phyloP scores from a whole-genome alignment of 306 rosid genomes.

The Rosa multiflora region DNA sequence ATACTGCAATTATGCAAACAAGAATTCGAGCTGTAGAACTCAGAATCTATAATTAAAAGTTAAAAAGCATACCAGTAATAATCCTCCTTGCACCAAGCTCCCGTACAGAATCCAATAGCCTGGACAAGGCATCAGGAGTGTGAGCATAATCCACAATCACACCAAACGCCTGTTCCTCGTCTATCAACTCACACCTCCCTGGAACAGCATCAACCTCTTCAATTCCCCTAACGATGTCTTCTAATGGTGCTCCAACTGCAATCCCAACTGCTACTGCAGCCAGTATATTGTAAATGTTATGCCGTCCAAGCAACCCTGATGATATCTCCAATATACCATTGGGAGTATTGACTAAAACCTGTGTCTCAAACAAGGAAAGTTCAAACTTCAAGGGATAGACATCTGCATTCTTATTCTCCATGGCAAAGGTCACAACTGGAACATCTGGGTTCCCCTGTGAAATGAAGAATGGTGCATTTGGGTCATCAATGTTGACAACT shows the following conservation, averaged over 20 bases:
- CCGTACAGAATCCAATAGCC: constrained; percentile 85
- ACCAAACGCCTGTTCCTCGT: constrained; percentile 95
- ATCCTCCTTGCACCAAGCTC: constrained; percentile 91
- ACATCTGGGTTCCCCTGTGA: constrained; percentile 73
- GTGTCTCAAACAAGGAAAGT: constrained; percentile 92
- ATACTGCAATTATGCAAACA: background rate
- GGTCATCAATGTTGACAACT: constrained; percentile 86
- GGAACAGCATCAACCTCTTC: constrained; percentile 99
- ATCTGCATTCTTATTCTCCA: constrained; percentile 86
- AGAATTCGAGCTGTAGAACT: background rate
- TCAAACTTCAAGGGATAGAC: constrained; percentile 85
- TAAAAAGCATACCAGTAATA: constrained; percentile 70
- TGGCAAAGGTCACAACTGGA: constrained; percentile 77
- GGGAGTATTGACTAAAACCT: constrained; percentile 92
- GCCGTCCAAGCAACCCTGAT: constrained; percentile 86
- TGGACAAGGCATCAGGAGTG: constrained; percentile 87
- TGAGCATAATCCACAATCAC: constrained; percentile 95
- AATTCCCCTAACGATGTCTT: constrained; percentile 94
- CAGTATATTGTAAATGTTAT: constrained; percentile 86
- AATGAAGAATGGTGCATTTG: constrained; percentile 61
- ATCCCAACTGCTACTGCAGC: constrained; percentile 93
- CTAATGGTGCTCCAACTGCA: constrained; percentile 97
- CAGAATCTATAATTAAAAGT: background rate
- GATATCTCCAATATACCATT: constrained; percentile 92
- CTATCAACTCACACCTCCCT: constrained; percentile 89